Percentiles rank a stretch among this genome's conserved stretches.
phyloP scores from a whole-genome alignment of 2,329 filamentous ascomycete genomes.

The Neonectria neomacrospora region DNA sequence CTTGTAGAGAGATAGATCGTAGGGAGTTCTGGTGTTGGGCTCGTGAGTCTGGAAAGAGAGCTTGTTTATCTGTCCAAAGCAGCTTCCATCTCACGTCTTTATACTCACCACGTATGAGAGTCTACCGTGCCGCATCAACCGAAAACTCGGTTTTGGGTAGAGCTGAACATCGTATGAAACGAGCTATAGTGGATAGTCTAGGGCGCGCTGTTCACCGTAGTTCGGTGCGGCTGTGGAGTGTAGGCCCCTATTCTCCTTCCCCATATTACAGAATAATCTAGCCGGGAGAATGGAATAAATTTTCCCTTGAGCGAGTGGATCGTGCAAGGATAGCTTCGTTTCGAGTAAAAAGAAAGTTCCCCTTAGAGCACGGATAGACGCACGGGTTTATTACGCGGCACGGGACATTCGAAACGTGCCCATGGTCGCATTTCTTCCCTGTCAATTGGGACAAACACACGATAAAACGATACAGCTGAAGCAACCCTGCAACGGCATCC shows the following conservation, averaged over 20 bases:
- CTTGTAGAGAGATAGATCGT: not conserved
- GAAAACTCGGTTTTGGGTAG: constrained; percentile 3
- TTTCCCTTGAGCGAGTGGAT: not conserved
- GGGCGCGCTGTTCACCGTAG: not conserved
- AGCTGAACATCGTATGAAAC: constrained; percentile 9
- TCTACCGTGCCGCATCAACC: not conserved
- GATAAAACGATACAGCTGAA: not conserved
- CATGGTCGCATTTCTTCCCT: not conserved
- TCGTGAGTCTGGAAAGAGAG: constrained; percentile 1
- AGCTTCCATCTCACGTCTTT: not conserved
- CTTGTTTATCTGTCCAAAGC: not conserved
- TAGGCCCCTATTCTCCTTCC: not conserved
- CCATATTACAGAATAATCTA: not conserved
- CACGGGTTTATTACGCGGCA: not conserved
- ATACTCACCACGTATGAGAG: not conserved
- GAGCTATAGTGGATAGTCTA: not conserved
- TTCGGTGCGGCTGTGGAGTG: not conserved
- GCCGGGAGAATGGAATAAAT: not conserved
- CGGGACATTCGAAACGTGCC: not conserved
- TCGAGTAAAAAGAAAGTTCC: not conserved
- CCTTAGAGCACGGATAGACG: not conserved
- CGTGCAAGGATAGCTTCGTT: not conserved
- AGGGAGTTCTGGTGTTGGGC: not conserved
- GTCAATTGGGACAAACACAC: not conserved
- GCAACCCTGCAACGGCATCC: not conserved